A percentile compares a stretch with the other conserved stretches of the same genome.
Evolutionary conservation across 306 rosid genomes (phyloP).

Genomic region (Cicer bijugum): DNA sequence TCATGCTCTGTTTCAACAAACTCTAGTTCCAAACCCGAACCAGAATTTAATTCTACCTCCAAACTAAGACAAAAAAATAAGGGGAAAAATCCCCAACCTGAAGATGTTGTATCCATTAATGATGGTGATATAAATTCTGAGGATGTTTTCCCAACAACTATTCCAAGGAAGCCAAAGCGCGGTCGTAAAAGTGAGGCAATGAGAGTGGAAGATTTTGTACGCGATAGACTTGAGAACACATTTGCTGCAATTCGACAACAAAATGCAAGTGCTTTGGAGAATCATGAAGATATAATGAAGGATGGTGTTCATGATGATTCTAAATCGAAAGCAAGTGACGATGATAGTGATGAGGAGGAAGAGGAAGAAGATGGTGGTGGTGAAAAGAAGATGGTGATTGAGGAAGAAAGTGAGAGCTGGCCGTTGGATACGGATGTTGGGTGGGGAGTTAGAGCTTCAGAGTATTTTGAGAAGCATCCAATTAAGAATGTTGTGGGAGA

Average conservation of each 20-base stretch:
- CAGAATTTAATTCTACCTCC: constrained; percentile 45
- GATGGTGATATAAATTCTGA: constrained; percentile 40
- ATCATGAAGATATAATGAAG: constrained; percentile 59
- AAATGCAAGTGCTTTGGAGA: constrained; percentile 54
- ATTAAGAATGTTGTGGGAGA: constrained; percentile 77
- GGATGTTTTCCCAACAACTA: constrained; percentile 48
- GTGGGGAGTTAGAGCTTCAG: constrained; percentile 90
- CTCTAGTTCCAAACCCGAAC: constrained; percentile 50
- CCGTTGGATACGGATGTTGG: constrained; percentile 94
- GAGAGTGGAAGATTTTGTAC: constrained; percentile 75
- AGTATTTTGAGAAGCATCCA: constrained; percentile 87
- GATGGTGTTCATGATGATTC: constrained; percentile 43
- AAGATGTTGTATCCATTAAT: constrained; percentile 35
- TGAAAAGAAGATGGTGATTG: constrained; percentile 63
- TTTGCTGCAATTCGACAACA: constrained; percentile 67
- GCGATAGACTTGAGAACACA: constrained; percentile 62
- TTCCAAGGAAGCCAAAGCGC: constrained; percentile 76
- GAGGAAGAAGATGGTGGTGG: constrained; percentile 40
- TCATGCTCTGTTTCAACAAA: constrained; percentile 56
- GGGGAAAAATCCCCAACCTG: constrained; percentile 34
- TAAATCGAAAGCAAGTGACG: constrained; percentile 42
- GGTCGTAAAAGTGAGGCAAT: constrained; percentile 83
- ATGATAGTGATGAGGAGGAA: constrained; percentile 14
- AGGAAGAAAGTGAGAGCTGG: constrained; percentile 83
- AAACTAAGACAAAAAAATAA: constrained; percentile 43